phyloP scores from a whole-genome alignment of 78 protist genomes.

The Bigelowiella natans region DNA sequence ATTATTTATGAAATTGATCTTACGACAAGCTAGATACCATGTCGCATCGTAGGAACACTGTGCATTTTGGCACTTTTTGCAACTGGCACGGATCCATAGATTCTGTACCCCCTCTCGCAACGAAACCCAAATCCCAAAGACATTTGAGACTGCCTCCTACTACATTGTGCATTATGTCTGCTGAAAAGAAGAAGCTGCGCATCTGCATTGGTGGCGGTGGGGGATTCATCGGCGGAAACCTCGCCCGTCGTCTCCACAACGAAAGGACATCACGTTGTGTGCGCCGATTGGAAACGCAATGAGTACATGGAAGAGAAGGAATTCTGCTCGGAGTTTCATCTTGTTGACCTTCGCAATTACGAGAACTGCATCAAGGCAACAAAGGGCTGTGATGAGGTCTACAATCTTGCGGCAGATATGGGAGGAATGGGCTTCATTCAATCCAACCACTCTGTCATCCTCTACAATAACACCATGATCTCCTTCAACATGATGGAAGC shows the following conservation, averaged over 20 bases:
- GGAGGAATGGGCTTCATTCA: conserved; percentile 81
- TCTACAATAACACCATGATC: conserved; percentile 60
- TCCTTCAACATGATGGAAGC: conserved; percentile 52
- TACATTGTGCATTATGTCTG: too few relatives aligned
- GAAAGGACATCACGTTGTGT: conserved; percentile 54
- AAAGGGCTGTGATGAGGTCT: conserved; percentile 45
- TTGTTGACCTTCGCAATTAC: conserved; percentile 49
- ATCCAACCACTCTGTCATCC: conserved; percentile 48
- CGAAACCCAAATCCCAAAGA: too few relatives aligned
- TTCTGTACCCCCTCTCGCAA: too few relatives aligned
- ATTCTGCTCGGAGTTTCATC: conserved; percentile 65
- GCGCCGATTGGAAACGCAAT: conserved; percentile 61
- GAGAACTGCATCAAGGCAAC: conserved; percentile 43
- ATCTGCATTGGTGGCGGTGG: conserved; percentile 58
- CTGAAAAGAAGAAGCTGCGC: too few relatives aligned
- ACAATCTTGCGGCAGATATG: conserved; percentile 59
- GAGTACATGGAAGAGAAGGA: conserved; percentile 54
- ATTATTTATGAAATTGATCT: too few relatives aligned
- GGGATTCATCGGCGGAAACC: conserved; percentile 77
- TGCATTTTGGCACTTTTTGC: too few relatives aligned
- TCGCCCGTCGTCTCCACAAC: conserved; percentile 46
- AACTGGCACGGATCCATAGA: too few relatives aligned
- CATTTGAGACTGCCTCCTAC: too few relatives aligned
- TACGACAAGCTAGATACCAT: too few relatives aligned
- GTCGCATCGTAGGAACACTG: too few relatives aligned